These are phyloP conservation scores for Coniosporium tulheliwenetii DNA, from an alignment of 2,329 filamentous ascomycete species.

Conservation along the genomic window DNA sequence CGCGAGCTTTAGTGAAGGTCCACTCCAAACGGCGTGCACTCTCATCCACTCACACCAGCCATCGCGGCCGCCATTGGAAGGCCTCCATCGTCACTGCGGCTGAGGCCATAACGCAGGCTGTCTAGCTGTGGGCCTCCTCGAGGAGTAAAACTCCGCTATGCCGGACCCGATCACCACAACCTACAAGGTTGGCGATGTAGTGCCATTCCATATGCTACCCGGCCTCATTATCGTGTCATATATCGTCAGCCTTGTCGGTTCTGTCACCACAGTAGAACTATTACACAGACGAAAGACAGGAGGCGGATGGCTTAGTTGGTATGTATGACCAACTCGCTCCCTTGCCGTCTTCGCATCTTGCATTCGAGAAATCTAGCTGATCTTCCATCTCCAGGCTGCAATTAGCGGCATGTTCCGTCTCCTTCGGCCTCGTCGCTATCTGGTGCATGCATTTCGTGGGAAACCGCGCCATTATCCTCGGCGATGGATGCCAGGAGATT, in stretches of 20 bases:
- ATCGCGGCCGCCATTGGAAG: too few relatives aligned
- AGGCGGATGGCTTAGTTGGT: slow-evolving; percentile 56
- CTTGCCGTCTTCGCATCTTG: slow-evolving; percentile 21
- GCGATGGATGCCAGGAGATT: slow-evolving; percentile 41
- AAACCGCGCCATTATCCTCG: slow-evolving; percentile 62
- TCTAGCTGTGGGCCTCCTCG: too few relatives aligned
- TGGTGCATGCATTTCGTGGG: slow-evolving; percentile 63
- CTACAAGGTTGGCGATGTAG: slow-evolving; percentile 17
- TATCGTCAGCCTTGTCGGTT: slow-evolving; percentile 57
- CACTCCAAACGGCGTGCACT: too few relatives aligned
- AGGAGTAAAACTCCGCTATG: too few relatives aligned
- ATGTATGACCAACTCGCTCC: slow-evolving; percentile 13
- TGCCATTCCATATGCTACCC: slow-evolving; percentile 26
- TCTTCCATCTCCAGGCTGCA: slow-evolving; percentile 19
- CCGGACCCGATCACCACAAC: too few relatives aligned
- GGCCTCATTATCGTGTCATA: slow-evolving; percentile 55
- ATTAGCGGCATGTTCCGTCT: slow-evolving; percentile 22
- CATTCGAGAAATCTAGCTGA: background rate
- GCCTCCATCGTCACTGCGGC: too few relatives aligned
- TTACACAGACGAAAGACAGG: slow-evolving; percentile 60
- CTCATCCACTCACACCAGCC: too few relatives aligned
- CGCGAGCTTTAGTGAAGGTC: too few relatives aligned
- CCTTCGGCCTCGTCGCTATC: slow-evolving; percentile 33
- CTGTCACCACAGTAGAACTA: slow-evolving; percentile 65
- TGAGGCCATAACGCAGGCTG: too few relatives aligned